Percentiles rank a stretch among this genome's conserved stretches.
These are phyloP conservation scores for Hyparrhenia diplandra DNA, from an alignment of 176 grass and related monocot species.

Conservation along the genomic window DNA sequence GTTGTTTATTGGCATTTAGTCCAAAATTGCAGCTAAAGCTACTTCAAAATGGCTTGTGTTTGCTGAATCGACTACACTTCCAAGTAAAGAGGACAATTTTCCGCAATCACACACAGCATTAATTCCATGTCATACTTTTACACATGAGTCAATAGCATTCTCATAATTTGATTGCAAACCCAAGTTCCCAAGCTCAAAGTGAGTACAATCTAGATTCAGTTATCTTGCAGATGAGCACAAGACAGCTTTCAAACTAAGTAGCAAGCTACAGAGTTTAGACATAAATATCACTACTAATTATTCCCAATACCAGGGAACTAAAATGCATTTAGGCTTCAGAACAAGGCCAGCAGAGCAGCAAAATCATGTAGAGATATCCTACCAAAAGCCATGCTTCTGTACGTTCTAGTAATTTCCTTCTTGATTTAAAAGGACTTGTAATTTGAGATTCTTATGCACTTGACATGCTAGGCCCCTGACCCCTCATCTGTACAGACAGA, in stretches of 20 bases:
- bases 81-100: no score
- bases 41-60: no score
- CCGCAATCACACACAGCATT: no score
- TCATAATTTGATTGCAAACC: no score
- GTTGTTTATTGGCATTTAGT: no score
- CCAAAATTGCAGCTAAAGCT: no score
- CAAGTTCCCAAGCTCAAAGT: background rate
- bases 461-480: background rate
- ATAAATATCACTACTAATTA: background rate
- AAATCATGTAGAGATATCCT: background rate
- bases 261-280: background rate
- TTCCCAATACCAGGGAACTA: background rate
- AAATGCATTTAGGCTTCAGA: background rate
- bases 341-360: background rate
- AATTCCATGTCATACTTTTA: no score
- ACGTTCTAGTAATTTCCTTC: background rate
- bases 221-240: background rate
- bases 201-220: background rate
- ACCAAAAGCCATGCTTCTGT: background rate
- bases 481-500: background rate
- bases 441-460: background rate
- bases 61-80: no score
- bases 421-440: background rate
- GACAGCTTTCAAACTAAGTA: background rate
- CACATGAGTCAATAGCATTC: no score